Percentiles rank a stretch among this genome's conserved stretches.
Evolutionary conservation across 2,329 filamentous ascomycete genomes (phyloP).

Genomic region (Zopfia rhizophila): DNA sequence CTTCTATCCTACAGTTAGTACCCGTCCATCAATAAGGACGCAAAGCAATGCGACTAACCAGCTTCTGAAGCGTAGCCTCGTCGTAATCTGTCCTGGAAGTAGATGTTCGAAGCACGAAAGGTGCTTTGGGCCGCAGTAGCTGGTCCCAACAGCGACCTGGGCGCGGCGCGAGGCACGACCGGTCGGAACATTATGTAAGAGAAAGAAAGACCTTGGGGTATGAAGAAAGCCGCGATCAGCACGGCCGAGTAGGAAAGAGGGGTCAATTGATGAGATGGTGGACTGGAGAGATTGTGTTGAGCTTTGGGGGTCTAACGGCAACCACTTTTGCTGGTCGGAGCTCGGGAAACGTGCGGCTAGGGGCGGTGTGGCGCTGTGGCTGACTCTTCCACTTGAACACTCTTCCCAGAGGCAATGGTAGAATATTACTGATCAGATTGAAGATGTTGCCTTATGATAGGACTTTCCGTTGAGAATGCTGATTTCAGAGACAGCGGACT

Average conservation of each 20-base stretch:
- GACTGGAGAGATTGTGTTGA: conserved; percentile 51
- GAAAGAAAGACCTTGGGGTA: conserved; percentile 33
- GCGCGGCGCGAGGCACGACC: conserved; percentile 61
- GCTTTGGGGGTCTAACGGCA: conserved; percentile 28
- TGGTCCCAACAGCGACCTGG: conserved; percentile 53
- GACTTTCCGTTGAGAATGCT: too few species aligned
- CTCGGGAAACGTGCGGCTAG: conserved; percentile 39
- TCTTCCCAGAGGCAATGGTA: too few species aligned
- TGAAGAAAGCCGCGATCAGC: conserved; percentile 40
- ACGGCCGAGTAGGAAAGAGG: conserved; percentile 41
- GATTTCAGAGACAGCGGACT: too few species aligned
- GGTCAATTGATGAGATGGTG: conserved; percentile 51
- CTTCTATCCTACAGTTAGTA: conserved; percentile 68
- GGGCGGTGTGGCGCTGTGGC: conserved; percentile 36
- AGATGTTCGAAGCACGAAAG: conserved; percentile 55
- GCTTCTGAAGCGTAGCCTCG: conserved; percentile 67
- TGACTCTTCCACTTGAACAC: too few species aligned
- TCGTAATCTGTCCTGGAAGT: conserved; percentile 62
- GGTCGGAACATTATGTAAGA: conserved; percentile 62
- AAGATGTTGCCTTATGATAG: too few species aligned
- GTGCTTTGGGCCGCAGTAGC: conserved; percentile 44
- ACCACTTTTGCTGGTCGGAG: conserved; percentile 33
- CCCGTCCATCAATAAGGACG: conserved; percentile 27
- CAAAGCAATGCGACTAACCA: conserved; percentile 50
- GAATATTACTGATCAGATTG: too few species aligned